These are phyloP conservation scores for Suillus alpinus DNA, from an alignment of 768 basidiomycete genomes.

Conservation along the genomic window DNA sequence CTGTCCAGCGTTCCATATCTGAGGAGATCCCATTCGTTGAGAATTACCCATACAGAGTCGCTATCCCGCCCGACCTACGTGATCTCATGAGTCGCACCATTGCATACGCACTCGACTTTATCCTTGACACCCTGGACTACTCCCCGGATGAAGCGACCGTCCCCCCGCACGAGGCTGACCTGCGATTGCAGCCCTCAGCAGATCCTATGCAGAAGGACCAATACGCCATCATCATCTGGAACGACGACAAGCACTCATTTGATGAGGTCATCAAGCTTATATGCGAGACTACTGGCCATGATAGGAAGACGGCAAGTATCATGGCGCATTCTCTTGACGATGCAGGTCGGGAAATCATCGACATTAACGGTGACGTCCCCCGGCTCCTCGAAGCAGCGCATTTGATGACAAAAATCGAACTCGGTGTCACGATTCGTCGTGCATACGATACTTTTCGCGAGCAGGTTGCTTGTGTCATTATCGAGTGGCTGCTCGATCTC, in stretches of 20 bases:
- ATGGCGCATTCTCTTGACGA: conserved; percentile 68
- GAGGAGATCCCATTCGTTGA: conserved; percentile 59
- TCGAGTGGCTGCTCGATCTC: conserved; percentile 83
- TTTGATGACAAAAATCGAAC: conserved; percentile 80
- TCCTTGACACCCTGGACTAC: conserved; percentile 78
- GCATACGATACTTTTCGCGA: conserved; percentile 89
- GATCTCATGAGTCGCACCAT: conserved; percentile 76
- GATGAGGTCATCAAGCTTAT: conserved; percentile 81
- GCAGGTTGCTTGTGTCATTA: conserved; percentile 76
- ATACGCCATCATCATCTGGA: conserved; percentile 87
- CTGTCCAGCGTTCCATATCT: conserved; percentile 36
- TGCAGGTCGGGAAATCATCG: conserved; percentile 78
- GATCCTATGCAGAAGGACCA: conserved; percentile 80
- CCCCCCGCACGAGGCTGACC: conserved; percentile 63
- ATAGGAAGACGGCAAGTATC: conserved; percentile 54
- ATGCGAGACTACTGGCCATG: conserved; percentile 48
- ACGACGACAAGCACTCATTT: conserved; percentile 95
- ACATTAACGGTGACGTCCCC: conserved; percentile 55
- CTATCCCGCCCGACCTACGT: conserved; percentile 61
- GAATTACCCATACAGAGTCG: conserved; percentile 54
- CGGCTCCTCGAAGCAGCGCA: conserved; percentile 76
- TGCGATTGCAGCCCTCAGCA: conserved; percentile 69
- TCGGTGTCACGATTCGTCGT: conserved; percentile 85
- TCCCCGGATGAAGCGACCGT: conserved; percentile 78
- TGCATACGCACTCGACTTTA: conserved; percentile 75